Percentiles rank a stretch among this genome's conserved stretches.
Conservation (phyloP, 2,329 filamentous ascomycete species). For the Epichloe hybrida region DNA sequence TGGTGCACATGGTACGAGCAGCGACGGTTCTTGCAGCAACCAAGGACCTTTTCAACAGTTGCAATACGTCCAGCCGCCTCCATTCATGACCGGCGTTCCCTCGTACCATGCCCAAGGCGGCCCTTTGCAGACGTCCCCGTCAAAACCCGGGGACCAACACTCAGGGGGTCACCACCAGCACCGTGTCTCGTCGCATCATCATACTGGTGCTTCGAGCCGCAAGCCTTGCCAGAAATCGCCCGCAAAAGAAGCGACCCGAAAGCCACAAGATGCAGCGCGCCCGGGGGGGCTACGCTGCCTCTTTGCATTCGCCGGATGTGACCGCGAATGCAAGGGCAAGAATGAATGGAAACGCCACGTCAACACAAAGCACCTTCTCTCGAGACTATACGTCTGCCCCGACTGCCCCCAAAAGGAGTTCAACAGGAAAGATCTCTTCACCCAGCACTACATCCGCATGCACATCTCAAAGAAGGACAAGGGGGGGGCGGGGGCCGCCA, state of each 20-base stretch:
- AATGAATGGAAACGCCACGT: slow-evolving; percentile 96
- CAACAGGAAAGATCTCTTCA: slow-evolving; percentile 86
- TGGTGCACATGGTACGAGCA: too few species aligned
- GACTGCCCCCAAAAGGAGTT: slow-evolving; percentile 48
- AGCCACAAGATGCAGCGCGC: background rate
- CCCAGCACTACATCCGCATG: slow-evolving; percentile 78
- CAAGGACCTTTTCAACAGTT: too few species aligned
- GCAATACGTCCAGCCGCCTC: too few species aligned
- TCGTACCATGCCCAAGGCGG: too few species aligned
- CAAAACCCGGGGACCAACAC: too few species aligned
- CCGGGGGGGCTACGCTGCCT: slow-evolving; percentile 51
- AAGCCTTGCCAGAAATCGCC: background rate
- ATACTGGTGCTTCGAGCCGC: background rate
- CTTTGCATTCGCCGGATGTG: slow-evolving; percentile 66
- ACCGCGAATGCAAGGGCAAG: slow-evolving; percentile 60
- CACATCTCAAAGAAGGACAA: slow-evolving; percentile 36
- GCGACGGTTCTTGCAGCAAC: too few species aligned
- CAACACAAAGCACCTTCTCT: slow-evolving; percentile 62
- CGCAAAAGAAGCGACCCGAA: background rate
- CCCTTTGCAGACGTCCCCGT: too few species aligned
- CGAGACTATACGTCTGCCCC: slow-evolving; percentile 64
- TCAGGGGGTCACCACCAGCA: too few species aligned
- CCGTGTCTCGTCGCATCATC: too few species aligned
- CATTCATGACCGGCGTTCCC: too few species aligned
- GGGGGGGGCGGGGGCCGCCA: slow-evolving; percentile 19